Evolutionary conservation across 1,139 yeast genomes (phyloP).

Genomic region (Blastobotrys elegans): DNA sequence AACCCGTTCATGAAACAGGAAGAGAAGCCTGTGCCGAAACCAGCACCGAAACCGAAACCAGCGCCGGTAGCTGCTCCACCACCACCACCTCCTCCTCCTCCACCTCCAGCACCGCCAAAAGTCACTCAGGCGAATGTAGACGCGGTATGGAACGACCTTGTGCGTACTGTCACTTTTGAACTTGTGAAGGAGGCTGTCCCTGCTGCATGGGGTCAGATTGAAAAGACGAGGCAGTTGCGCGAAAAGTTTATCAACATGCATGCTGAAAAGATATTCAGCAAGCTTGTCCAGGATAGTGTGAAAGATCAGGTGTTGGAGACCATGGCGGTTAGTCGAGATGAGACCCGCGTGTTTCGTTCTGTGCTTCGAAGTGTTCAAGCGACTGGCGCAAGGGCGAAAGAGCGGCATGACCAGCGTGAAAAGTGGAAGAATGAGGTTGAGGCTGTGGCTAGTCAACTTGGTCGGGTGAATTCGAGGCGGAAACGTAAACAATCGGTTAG

Average conservation of each 20-base stretch:
- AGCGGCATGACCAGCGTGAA: constrained; percentile 20
- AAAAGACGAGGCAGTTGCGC: constrained; percentile 37
- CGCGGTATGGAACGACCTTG: constrained; percentile 29
- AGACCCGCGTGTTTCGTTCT: constrained; percentile 29
- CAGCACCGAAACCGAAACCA: constrained; percentile 1
- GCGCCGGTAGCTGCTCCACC: constrained; percentile 14
- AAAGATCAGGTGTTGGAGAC: constrained; percentile 42
- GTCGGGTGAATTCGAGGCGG: constrained; percentile 10
- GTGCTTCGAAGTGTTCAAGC: constrained; percentile 25
- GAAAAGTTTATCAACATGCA: constrained; percentile 37
- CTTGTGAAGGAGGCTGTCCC: not conserved
- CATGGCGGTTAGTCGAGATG: constrained; percentile 38
- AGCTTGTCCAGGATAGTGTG: constrained; percentile 55
- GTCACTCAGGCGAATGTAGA: constrained; percentile 16
- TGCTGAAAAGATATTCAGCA: constrained; percentile 47
- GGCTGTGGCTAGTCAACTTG: constrained; percentile 24
- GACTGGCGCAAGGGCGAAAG: constrained; percentile 22
- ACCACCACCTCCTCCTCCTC: constrained; percentile 15
- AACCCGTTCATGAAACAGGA: not conserved
- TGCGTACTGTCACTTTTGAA: constrained; percentile 26
- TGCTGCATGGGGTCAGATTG: constrained; percentile 29
- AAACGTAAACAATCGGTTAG: not conserved
- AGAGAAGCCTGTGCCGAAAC: not conserved
- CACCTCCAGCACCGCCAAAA: constrained; percentile 19
- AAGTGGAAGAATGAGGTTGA: constrained; percentile 23